Base-by-base conservation (phyloP, 2,329 filamentous ascomycete genomes). In the Pestalotiopsis sp. region DNA sequence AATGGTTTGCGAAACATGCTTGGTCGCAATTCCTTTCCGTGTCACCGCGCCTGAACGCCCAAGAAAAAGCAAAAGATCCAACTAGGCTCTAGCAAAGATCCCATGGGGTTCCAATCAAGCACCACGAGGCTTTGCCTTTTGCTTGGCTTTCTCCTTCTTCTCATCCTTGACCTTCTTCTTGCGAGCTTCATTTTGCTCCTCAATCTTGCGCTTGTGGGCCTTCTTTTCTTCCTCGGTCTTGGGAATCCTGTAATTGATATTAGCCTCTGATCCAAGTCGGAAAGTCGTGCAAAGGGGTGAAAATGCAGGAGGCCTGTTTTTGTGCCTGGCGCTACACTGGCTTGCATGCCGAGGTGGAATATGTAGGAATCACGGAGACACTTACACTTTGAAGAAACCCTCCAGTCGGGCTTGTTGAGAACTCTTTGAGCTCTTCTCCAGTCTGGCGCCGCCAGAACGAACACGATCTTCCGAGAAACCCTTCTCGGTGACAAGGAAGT, bases 401-500 rank as follows among this genome's bases (percentile, higher is more conserved):
- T 98, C 95, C 1, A 99, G 84, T 25, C 96, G 89, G 36, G 93
- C 92, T 83, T 99, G 96, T 80, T 98, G 96, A 36, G 92, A 92
- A 63, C 88, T 92, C 87, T 97, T 98, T 72, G 97, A 84, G 75
- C 94, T 96, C 87, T 98, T 99, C 79, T 93, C 89, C 68, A 99
- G 83, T 68, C 93, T 89, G 2, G 90, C 87, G 0, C 93, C 95
- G 36, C 88, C 95, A 58, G 87, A 89, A 49, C 95, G 89, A 9
- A 99, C 96, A 20, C 96, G 89, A 78, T 99, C 96, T 79, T 99
- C 97, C 38, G 91, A 97, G 86, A 99, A 99, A 0, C 95, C 96
- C 83, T 99, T 99, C 78, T 98, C 96, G 5, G 90, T 90, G 3
- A 97, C 96, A 2, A 99, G 84, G 80, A 93, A 99, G 75, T 96